Percentiles rank a stretch among this genome's conserved stretches.
Evolutionary conservation across 306 rosid species (phyloP).

Genomic region (Cucurbita moschata): DNA sequence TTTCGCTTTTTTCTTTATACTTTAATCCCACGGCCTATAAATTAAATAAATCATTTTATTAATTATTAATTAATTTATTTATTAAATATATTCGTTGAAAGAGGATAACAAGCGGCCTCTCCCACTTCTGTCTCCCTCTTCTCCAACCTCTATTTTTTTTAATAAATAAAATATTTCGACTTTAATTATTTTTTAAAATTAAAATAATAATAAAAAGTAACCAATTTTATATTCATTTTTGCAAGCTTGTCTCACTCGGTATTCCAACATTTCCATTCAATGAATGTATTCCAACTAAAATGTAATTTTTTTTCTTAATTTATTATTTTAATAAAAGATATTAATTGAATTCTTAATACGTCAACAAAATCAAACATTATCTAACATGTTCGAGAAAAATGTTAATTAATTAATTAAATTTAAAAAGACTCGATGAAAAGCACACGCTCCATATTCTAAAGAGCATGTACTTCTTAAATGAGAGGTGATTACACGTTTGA

Average conservation of each 20-base stretch:
- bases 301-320: not conserved
- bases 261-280: not conserved
- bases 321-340: too few relatives aligned
- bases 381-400: not conserved
- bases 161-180: not conserved
- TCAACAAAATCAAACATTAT: not conserved
- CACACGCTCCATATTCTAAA: not conserved
- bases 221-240: not conserved
- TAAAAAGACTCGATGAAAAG: not conserved
- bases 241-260: constrained; percentile 2
- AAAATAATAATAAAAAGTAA: too few relatives aligned
- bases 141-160: not conserved
- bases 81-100: not conserved
- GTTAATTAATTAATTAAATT: not conserved
- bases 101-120: not conserved
- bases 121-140: constrained; percentile 4
- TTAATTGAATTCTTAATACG: too few relatives aligned
- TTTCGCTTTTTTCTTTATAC: not conserved
- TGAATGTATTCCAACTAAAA: not conserved
- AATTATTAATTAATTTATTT: not conserved
- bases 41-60: not conserved
- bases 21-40: constrained; percentile 7
- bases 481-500: not conserved
- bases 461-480: not conserved
- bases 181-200: not conserved